Evolutionary conservation across 306 rosid species (phyloP).

Genomic region (Cotoneaster glaucophyllus): DNA sequence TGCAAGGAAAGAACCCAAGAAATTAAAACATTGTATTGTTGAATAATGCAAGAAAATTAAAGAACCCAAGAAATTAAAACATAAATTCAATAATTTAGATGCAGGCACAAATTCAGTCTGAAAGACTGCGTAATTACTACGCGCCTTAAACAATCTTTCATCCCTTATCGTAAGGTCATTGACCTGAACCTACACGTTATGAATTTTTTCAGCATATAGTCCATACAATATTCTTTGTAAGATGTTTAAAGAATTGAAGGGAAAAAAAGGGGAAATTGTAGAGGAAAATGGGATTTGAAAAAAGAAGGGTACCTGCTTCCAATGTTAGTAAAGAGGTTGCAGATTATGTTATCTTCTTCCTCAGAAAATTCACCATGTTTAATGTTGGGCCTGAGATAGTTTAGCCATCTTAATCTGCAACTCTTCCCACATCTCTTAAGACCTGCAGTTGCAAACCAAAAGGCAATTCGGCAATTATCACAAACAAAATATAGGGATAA

Average conservation of each 20-base stretch:
- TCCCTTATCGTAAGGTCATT: too few relatives aligned
- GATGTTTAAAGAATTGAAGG: neutral
- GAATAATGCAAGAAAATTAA: too few relatives aligned
- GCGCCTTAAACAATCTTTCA: too few relatives aligned
- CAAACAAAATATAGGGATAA: neutral
- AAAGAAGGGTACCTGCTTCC: conserved; percentile 74
- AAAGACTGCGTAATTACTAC: too few relatives aligned
- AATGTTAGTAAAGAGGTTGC: conserved; percentile 69
- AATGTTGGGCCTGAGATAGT: conserved; percentile 89
- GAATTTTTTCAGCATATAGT: too few relatives aligned
- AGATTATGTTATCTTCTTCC: conserved; percentile 71
- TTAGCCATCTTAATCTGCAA: conserved; percentile 91
- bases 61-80: too few relatives aligned
- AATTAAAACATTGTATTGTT: neutral
- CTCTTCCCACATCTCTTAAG: conserved; percentile 93
- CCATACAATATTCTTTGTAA: neutral
- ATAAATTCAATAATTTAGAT: too few relatives aligned
- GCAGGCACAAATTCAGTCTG: too few relatives aligned
- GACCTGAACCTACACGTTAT: too few relatives aligned
- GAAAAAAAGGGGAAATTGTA: neutral
- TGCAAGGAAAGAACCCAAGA: neutral
- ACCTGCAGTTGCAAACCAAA: conserved; percentile 32
- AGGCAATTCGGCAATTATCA: conserved; percentile 9
- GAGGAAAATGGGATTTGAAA: neutral
- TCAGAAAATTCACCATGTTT: conserved; percentile 88